Evolutionary conservation across 257 asterid species (phyloP).

Genomic region (Solanum etuberosum): DNA sequence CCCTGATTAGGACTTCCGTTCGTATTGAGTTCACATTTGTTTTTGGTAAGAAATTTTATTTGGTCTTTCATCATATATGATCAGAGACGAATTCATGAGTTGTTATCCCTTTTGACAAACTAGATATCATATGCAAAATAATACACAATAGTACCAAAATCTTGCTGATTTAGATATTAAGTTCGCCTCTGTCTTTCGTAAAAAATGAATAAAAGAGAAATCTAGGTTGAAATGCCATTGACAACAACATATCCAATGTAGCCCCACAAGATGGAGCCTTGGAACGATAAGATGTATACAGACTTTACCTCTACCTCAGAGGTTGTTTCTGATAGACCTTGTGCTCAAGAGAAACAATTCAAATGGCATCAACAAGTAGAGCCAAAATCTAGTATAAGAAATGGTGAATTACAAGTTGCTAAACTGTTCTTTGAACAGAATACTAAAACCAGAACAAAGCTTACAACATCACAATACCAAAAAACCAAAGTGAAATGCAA

Average conservation of each 20-base stretch:
- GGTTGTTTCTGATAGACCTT: neutral
- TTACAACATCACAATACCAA: constrained; percentile 48
- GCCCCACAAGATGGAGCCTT: no score
- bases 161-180: accelerated
- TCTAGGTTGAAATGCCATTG: accelerated
- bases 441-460: constrained; percentile 26
- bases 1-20: accelerated
- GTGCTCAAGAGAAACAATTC: neutral
- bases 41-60: no score
- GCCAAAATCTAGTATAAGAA: neutral
- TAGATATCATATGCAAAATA: neutral
- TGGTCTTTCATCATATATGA: accelerated
- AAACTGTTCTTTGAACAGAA: constrained; percentile 17
- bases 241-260: neutral
- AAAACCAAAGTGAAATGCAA: neutral
- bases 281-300: no score
- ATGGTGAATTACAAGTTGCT: neutral
- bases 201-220: neutral
- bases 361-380: neutral
- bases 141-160: neutral
- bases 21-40: no score
- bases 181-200: neutral
- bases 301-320: no score
- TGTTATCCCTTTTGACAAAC: neutral
- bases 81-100: neutral